Evolutionary conservation across 805 yeast species (phyloP).

Genomic region (Suhomyces pyralidae): DNA sequence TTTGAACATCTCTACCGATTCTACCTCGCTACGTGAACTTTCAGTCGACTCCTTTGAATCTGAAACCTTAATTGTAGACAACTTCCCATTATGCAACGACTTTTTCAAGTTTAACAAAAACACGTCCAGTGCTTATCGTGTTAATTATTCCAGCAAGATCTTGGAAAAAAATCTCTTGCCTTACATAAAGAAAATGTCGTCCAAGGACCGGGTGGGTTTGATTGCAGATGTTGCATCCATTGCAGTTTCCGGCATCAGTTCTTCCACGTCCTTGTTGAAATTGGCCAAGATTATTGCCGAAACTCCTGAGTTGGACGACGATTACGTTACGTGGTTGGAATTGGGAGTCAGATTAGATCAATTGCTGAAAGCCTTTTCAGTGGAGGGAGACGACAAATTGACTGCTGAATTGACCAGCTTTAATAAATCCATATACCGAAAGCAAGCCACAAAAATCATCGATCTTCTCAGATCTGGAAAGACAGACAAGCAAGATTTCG

Average conservation of each 20-base stretch:
- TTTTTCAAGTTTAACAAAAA: conserved; percentile 50
- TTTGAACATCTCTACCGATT: conserved; percentile 31
- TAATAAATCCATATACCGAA: conserved; percentile 27
- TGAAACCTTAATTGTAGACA: conserved; percentile 18
- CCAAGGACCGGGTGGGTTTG: conserved; percentile 52
- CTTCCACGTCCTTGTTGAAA: conserved; percentile 44
- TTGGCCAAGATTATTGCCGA: conserved; percentile 31
- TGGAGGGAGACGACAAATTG: conserved; percentile 15
- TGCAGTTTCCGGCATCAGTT: conserved; percentile 44
- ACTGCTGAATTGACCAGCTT: conserved; percentile 29
- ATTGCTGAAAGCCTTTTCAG: conserved; percentile 32
- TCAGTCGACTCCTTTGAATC: conserved; percentile 23
- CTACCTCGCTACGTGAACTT: background rate
- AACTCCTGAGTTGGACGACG: conserved; percentile 26
- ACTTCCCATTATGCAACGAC: conserved; percentile 18
- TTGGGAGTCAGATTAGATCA: conserved; percentile 39
- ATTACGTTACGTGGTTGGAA: conserved; percentile 55
- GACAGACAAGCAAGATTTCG: conserved; percentile 22
- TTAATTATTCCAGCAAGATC: conserved; percentile 45
- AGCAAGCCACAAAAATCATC: conserved; percentile 26
- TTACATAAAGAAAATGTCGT: conserved; percentile 35
- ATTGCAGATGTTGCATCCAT: conserved; percentile 52
- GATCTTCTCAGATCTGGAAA: conserved; percentile 17
- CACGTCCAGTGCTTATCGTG: conserved; percentile 52
- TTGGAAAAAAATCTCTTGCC: conserved; percentile 40